A percentile compares a stretch with the other conserved stretches of the same genome.
Evolutionary conservation across 179 eudicot species (phyloP).

Genomic region (Actinidia chinensis): DNA sequence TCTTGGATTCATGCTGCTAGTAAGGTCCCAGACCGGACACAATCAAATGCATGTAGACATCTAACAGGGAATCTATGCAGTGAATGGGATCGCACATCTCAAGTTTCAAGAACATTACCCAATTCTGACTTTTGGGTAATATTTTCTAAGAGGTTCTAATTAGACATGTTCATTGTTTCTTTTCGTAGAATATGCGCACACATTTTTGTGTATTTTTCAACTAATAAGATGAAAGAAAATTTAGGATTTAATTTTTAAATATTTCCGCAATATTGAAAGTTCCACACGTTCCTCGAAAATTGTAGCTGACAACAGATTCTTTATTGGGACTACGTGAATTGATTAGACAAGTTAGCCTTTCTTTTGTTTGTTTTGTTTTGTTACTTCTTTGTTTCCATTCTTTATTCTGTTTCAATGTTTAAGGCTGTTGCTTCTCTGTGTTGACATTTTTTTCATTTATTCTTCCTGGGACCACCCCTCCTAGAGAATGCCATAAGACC

Average conservation of each 20-base stretch:
- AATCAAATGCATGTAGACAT: constrained; percentile 85
- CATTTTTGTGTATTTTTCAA: neutral
- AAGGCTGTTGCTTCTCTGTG: neutral
- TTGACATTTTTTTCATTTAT: neutral
- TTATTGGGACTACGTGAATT: too few species aligned
- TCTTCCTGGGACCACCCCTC: too few species aligned
- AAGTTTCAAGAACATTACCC: constrained; percentile 85
- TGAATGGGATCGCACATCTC: constrained; percentile 65
- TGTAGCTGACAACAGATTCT: too few species aligned
- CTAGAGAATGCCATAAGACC: neutral
- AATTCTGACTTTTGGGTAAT: constrained; percentile 66
- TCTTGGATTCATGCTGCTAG: constrained; percentile 97
- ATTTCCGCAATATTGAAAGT: neutral
- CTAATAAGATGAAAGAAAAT: neutral
- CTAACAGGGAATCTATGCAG: constrained; percentile 73
- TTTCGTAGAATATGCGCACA: neutral
- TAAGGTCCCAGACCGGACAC: constrained; percentile 75
- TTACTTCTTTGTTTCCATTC: too few species aligned
- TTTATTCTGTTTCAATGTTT: neutral
- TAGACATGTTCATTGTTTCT: neutral
- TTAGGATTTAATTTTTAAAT: neutral
- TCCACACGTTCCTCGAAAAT: neutral
- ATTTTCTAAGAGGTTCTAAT: constrained; percentile 8
- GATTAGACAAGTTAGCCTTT: neutral
- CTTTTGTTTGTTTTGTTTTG: neutral